Percentiles rank a stretch among this genome's conserved stretches.
phyloP scores from a whole-genome alignment of 1,284 basidiomycete genomes.

The Grifola frondosa region DNA sequence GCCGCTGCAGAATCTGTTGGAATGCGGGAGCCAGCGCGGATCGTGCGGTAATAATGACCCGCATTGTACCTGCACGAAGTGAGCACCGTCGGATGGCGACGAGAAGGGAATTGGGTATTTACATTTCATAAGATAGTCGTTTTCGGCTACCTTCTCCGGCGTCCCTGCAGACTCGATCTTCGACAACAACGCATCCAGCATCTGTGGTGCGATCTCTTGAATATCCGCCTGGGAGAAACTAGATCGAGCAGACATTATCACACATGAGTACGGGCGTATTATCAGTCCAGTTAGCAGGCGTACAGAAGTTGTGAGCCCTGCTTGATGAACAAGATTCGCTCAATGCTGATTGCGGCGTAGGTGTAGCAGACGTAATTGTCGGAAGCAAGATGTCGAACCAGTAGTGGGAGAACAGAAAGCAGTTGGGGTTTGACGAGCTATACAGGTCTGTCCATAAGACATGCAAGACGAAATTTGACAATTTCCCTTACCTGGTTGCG shows the following conservation, averaged over 20 bases:
- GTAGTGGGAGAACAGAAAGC: conserved; percentile 84
- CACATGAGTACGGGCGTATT: too few species aligned
- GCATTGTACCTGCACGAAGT: conserved; percentile 73
- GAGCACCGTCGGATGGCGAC: neutral
- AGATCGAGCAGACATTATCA: too few species aligned
- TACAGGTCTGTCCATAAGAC: neutral
- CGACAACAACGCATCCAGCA: conserved; percentile 76
- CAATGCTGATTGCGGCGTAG: conserved; percentile 89
- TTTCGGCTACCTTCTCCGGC: conserved; percentile 95
- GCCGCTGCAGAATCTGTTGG: conserved; percentile 67
- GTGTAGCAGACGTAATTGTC: conserved; percentile 86
- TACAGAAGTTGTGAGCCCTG: conserved; percentile 58
- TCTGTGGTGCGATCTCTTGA: conserved; percentile 74
- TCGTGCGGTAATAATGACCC: conserved; percentile 88
- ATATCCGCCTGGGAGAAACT: conserved; percentile 90
- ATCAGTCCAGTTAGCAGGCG: too few species aligned
- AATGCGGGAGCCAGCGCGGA: conserved; percentile 73
- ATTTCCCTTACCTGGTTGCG: conserved; percentile 75
- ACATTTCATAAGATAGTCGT: conserved; percentile 99
- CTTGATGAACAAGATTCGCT: conserved; percentile 87
- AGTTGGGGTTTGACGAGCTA: conserved; percentile 95
- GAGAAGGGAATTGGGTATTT: conserved; percentile 25
- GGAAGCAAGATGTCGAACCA: conserved; percentile 83
- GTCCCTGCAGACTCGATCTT: conserved; percentile 85
- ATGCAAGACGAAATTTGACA: neutral